Conservation (phyloP, 2,329 filamentous ascomycete species). For the Xylariaceae sp. region DNA sequence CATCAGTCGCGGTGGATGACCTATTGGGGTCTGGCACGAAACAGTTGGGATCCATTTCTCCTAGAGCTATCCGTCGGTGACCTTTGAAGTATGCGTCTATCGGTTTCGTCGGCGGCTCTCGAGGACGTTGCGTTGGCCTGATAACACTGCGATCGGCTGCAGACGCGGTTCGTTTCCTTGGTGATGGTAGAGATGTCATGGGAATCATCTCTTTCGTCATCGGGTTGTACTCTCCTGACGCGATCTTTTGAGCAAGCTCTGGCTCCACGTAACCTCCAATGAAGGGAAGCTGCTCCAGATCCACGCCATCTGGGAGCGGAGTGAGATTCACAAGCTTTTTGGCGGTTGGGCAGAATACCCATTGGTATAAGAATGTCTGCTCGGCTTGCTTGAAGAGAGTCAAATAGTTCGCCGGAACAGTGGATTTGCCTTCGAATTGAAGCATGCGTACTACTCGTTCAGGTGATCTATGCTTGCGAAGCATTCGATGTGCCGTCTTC, state of each 20-base stretch:
- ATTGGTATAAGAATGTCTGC: conserved; percentile 88
- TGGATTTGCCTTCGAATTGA: conserved; percentile 84
- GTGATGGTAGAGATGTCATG: conserved; percentile 39
- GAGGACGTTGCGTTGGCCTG: conserved; percentile 20
- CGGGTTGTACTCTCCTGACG: conserved; percentile 79
- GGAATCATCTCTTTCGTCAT: conserved; percentile 73
- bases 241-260: conserved; percentile 69
- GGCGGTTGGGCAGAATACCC: conserved; percentile 80
- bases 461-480: conserved; percentile 85
- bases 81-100: conserved; percentile 56
- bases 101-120: conserved; percentile 42
- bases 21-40: conserved; percentile 52
- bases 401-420: conserved; percentile 77
- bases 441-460: conserved; percentile 79
- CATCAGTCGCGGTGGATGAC: conserved; percentile 47
- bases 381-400: conserved; percentile 83
- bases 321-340: conserved; percentile 74
- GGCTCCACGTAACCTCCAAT: conserved; percentile 73
- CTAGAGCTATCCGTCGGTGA: conserved; percentile 52
- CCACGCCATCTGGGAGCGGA: conserved; percentile 59
- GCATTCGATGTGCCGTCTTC: conserved; percentile 87
- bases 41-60: conserved; percentile 62
- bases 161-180: conserved; percentile 37
- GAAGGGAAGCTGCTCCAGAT: conserved; percentile 71
- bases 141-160: conserved; percentile 19